These are phyloP conservation scores for Podospora pseudocomata DNA, from an alignment of 495 filamentous ascomycete genomes.

Conservation along the genomic window DNA sequence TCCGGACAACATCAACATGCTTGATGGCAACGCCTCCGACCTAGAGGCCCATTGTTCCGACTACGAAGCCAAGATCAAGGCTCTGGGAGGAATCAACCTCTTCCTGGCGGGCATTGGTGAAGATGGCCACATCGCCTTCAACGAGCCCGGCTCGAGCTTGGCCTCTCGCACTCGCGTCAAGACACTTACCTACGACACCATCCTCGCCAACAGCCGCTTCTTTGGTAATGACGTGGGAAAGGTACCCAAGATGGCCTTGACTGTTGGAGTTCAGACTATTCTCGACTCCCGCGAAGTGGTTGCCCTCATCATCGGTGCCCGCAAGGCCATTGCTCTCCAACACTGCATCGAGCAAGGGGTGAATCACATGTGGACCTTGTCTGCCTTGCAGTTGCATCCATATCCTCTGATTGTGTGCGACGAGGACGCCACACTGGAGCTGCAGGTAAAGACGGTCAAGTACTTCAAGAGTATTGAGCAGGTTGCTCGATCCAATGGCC, in stretches of 20 bases:
- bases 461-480: conserved; percentile 68
- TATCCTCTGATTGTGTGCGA: conserved; percentile 80
- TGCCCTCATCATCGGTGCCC: conserved; percentile 73
- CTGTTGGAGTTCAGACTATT: conserved; percentile 83
- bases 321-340: conserved; percentile 77
- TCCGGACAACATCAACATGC: conserved; percentile 76
- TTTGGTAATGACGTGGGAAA: conserved; percentile 68
- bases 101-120: conserved; percentile 83
- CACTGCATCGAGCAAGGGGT: conserved; percentile 77
- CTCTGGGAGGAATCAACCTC: conserved; percentile 74
- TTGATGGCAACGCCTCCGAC: conserved; percentile 76
- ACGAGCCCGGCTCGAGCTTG: conserved; percentile 80
- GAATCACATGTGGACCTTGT: conserved; percentile 89
- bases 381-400: conserved; percentile 72
- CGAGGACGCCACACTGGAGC: conserved; percentile 77
- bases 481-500: conserved; percentile 53
- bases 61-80: conserved; percentile 76
- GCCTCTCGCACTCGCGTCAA: conserved; percentile 78
- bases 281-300: conserved; percentile 80
- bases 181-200: conserved; percentile 83
- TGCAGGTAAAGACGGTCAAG: conserved; percentile 85
- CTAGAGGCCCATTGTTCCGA: conserved; percentile 71
- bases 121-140: conserved; percentile 87
- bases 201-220: conserved; percentile 80
- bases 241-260: conserved; percentile 80